Base-by-base conservation (phyloP, 2,329 filamentous ascomycete genomes). In the Fusarium hainanense region DNA sequence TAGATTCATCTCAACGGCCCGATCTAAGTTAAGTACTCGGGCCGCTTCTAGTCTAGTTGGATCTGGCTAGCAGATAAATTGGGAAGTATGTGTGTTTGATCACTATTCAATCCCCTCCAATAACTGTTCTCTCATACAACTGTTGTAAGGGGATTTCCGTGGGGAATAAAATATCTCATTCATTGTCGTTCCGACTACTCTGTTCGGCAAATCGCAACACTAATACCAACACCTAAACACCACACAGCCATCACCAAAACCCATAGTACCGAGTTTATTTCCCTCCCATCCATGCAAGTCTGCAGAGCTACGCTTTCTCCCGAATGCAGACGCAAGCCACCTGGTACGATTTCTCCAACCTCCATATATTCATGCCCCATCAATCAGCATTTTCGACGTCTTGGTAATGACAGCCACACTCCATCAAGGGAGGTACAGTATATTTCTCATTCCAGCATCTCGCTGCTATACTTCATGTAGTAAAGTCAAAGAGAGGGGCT, bases 11-110 rank as follows among this genome's bases (percentile, higher is more conserved):
- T 44, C 46, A 68, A 69, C 67, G 63, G 67, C 46, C 67, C 67
- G 67, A 70, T 60, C 46, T 56, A 28, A 48, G 44, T 51, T 69
- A 66, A 48, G 58, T 65, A 57, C 66, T 70, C 67, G 67, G 67
- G 63, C 67, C 67, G 67, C 67, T 48, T 70, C 63, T 70, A 70
- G 63, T 70, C 63, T 70, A 70, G 63, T 50, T 57, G 41, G 20
- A 30, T 42, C 46, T 52, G 48, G 52, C 25, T 43, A 43, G 25
- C 56, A 28, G 43, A 47, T 21, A n/a, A 40, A 34, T 20, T 25
- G 32, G 42, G 34, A 34, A 59, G 21, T 30, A 11, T 27, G 9
- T 54, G 40, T 50, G 47, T 27, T 58, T 67, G 44, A 32, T 66
- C 48, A 23, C 46, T 46, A 42, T 54, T 62, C 48, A 42, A 57